Evolutionary conservation across 208 protist genomes (phyloP), one percentile per base, ranked within the genome.

Genomic region (Wallacemonas sp.): DNA sequence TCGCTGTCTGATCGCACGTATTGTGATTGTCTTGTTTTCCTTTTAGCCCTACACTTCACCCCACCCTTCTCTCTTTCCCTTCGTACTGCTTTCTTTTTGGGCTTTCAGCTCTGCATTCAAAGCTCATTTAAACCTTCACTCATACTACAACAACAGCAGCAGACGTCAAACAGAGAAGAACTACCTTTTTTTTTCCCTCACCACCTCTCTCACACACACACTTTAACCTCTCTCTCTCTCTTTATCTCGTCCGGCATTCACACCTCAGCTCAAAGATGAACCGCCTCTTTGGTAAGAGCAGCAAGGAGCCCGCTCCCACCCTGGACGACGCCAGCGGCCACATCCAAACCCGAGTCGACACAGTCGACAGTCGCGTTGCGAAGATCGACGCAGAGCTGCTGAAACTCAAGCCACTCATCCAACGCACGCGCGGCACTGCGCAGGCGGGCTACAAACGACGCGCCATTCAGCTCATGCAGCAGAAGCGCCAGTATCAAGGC

Each of bases 401-500:
- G 56, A 96, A 96, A 66, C 29, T 95, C 12, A 92, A 92, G 60
- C 61, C 61, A 21, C 69, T 67, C 21, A 95, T 98, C 41, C 77
- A 88, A 62, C 77, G 81, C 46, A 85, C 83, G 24, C 74, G 80
- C 23, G 85, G 82, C 24, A 67, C 78, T 30, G 80, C 87, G 14
- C 81, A 94, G 71, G 82, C 94, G 73, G 81, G 87, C 56, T 87
- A 95, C 73, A 96, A 96, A 70, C 87, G 97, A 73, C 87, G 88
- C 27, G 94, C 92, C 0, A 61, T 97, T 54, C 84, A 93, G 74
- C 61, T 98, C 17, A 70, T 98, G 30, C 91, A 96, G 74, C 94
- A 98, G 73, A 97, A 96, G 75, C 92, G 91, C 61, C 76, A 92
- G 80, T 98, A 97, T 56, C 88, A 96, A 72, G 83, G 74, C 48